Percentiles rank a stretch among this genome's conserved stretches.
These are phyloP conservation scores for Pisolithus thermaeus DNA, from an alignment of 1,284 basidiomycete species.

Conservation along the genomic window DNA sequence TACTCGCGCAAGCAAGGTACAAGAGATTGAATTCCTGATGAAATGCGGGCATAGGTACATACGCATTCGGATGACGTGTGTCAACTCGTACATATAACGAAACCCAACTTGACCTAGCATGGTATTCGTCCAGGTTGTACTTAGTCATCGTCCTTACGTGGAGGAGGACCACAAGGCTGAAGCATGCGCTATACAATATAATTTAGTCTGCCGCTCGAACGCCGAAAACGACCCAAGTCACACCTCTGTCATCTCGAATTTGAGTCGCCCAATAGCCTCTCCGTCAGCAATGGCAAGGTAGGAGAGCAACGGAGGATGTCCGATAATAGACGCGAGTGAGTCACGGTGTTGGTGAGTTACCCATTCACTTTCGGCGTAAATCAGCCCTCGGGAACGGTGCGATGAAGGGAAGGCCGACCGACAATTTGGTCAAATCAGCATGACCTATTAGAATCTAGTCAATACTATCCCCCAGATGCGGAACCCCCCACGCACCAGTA, in stretches of 20 bases:
- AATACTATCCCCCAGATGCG: neutral
- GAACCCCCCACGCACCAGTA: slow-evolving; percentile 53
- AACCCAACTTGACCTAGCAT: neutral
- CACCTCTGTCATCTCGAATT: slow-evolving; percentile 95
- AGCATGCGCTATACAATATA: slow-evolving; percentile 74
- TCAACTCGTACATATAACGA: no score
- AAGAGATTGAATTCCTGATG: no score
- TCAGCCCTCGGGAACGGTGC: slow-evolving; percentile 4
- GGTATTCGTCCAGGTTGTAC: neutral
- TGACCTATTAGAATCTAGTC: slow-evolving; percentile 54
- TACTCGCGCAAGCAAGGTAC: no score
- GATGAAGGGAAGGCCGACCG: slow-evolving; percentile 27
- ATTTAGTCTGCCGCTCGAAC: slow-evolving; percentile 6
- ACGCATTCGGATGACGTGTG: no score
- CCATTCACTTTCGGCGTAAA: slow-evolving; percentile 75
- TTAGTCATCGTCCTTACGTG: slow-evolving; percentile 82
- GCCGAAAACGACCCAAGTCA: slow-evolving; percentile 2
- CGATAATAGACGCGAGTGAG: slow-evolving; percentile 87
- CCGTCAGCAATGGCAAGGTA: slow-evolving; percentile 93
- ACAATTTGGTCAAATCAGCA: slow-evolving; percentile 94
- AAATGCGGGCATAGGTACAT: no score
- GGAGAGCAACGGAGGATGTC: slow-evolving; percentile 81
- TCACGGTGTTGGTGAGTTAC: slow-evolving; percentile 96
- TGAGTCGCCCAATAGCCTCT: slow-evolving; percentile 83
- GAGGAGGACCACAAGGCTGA: slow-evolving; percentile 96